Conservation (phyloP, 2,329 filamentous ascomycete genomes). For the Metarhizium guizhouense region DNA sequence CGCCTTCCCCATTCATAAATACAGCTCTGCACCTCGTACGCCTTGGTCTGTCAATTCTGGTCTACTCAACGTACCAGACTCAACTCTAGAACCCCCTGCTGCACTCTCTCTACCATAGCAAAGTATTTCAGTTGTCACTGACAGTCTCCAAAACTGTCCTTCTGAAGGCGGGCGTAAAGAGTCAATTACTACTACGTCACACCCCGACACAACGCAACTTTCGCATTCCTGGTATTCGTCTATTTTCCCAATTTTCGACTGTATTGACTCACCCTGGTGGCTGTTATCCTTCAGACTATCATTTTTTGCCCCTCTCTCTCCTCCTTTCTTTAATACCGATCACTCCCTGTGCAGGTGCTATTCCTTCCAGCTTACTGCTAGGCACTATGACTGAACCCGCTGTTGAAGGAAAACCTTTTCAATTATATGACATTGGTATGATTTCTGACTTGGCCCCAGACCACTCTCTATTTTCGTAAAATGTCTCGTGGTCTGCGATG, state of each 20-base stretch:
- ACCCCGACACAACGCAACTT: too few species aligned
- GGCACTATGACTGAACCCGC: not conserved
- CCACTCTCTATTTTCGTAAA: too few species aligned
- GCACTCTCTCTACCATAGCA: not conserved
- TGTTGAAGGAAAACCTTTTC: not conserved
- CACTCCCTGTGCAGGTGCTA: not conserved
- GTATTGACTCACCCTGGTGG: too few species aligned
- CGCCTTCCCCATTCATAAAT: not conserved
- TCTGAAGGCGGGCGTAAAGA: too few species aligned
- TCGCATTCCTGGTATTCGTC: too few species aligned
- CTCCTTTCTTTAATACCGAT: not conserved
- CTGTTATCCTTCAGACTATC: too few species aligned
- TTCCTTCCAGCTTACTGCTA: not conserved
- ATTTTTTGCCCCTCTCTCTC: not conserved
- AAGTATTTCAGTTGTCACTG: not conserved
- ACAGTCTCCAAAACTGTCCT: too few species aligned
- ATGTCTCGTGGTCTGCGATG: not conserved
- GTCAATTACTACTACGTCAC: too few species aligned
- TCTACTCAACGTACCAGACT: not conserved
- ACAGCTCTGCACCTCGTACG: not conserved
- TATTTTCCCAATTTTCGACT: too few species aligned
- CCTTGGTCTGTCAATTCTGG: not conserved
- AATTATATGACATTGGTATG: conserved; percentile 37
- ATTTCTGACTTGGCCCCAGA: not conserved
- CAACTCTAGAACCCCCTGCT: not conserved